These are phyloP conservation scores for Nissolia schottii DNA, from an alignment of 306 rosid genomes.

Conservation along the genomic window DNA sequence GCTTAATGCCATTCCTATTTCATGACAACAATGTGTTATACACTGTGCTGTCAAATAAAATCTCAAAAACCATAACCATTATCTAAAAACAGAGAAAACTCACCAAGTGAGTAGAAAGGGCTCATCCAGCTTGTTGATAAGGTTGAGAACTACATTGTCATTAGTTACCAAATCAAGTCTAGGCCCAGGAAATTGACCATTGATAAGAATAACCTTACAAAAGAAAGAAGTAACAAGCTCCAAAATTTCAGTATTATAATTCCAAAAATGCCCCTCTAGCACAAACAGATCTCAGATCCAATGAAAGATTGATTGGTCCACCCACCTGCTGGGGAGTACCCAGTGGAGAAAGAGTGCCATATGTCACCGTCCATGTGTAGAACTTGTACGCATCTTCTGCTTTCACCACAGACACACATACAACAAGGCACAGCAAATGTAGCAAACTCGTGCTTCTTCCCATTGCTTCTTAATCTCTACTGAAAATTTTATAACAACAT, in stretches of 20 bases:
- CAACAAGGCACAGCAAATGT: slow-evolving; percentile 35
- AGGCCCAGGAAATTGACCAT: slow-evolving; percentile 98
- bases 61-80: neutral
- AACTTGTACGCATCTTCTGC: slow-evolving; percentile 77
- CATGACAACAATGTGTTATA: slow-evolving; percentile 2
- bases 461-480: slow-evolving; percentile 56
- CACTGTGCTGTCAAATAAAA: neutral
- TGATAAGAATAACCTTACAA: slow-evolving; percentile 79
- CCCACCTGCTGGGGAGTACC: slow-evolving; percentile 85
- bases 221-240: slow-evolving; percentile 19
- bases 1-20: slow-evolving; percentile 89
- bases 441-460: slow-evolving; percentile 39
- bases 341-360: slow-evolving; percentile 77
- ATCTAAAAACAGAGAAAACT: slow-evolving; percentile 16
- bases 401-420: slow-evolving; percentile 44
- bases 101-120: slow-evolving; percentile 87
- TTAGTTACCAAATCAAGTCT: slow-evolving; percentile 82
- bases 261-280: neutral
- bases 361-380: slow-evolving; percentile 87
- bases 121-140: slow-evolving; percentile 83
- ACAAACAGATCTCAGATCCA: slow-evolving; percentile 30
- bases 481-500: slow-evolving; percentile 15
- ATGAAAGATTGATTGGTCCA: slow-evolving; percentile 4
- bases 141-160: slow-evolving; percentile 83
- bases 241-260: slow-evolving; percentile 34